Conservation (phyloP, 2,329 filamentous ascomycete species). For the Colletotrichum nymphaeae region DNA sequence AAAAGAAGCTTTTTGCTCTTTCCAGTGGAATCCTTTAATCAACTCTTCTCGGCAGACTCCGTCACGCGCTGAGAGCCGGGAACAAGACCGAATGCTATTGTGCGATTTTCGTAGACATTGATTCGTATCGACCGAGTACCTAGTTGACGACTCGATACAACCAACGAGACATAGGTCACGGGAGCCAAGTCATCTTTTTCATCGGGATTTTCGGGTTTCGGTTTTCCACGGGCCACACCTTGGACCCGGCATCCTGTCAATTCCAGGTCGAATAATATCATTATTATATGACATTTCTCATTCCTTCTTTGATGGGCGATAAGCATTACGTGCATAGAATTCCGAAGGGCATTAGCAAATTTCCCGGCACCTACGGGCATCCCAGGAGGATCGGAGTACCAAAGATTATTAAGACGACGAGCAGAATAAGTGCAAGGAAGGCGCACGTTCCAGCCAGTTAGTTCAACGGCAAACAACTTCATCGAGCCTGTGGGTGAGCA, state of each 20-base stretch:
- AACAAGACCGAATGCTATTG: conserved; percentile 6
- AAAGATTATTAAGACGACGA: background rate
- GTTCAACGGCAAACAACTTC: background rate
- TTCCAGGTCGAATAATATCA: conserved; percentile 6
- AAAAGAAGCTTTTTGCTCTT: conserved; percentile 23
- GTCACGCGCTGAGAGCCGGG: background rate
- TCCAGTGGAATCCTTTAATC: background rate
- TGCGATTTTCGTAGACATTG: background rate
- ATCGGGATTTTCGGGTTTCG: background rate
- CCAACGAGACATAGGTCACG: background rate
- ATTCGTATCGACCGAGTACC: background rate
- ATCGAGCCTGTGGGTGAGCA: background rate
- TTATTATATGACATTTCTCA: conserved; percentile 8
- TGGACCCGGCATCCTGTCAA: background rate
- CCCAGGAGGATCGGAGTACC: conserved; percentile 8
- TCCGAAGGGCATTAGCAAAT: conserved; percentile 25
- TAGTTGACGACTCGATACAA: background rate
- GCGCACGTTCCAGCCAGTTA: background rate
- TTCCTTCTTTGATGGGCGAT: background rate
- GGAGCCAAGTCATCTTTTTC: conserved; percentile 19
- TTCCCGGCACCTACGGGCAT: conserved; percentile 19
- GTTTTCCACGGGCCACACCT: background rate
- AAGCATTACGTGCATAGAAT: conserved; percentile 4
- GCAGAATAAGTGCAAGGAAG: background rate
- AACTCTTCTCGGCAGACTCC: conserved; percentile 16